Evolutionary conservation across 2,329 filamentous ascomycete genomes (phyloP), one percentile per base, ranked within the genome.

Genomic region (Sclerotinia trifoliorum): DNA sequence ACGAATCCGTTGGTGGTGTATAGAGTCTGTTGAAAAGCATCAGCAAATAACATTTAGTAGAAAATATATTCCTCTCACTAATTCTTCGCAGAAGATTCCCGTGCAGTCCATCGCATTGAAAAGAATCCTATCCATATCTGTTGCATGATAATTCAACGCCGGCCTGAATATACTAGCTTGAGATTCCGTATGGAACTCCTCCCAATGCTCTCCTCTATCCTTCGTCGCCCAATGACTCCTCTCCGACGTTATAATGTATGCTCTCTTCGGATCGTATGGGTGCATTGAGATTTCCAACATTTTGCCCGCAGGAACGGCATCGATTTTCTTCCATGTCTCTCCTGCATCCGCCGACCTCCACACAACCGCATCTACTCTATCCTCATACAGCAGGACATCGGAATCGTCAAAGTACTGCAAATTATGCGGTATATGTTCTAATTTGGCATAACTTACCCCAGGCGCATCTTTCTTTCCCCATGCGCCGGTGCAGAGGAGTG

Each of bases 341-440:
- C 95, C 96, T 51, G 91, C 93, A 80, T 98, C 88, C 58, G 84
- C 83, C 56, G 94, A 96, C 70, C 92, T 89, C 79, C 89, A 93
- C 64, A 96, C 83, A 71, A 87, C 87, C 69, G 85, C 83, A 52
- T 85, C 84, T 19, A 83, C 79, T 62, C 82, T 76, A 77, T 96
- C 91, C 74, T 90, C 88, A 77, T 93, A 88, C 57, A 98, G 80
- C 69, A 96, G 83, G 64, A 90, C 86, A 78, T 97, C 90, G 73
- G 92, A 94, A 78, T 94, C 92, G 76, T 95, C 90, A 77, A 99
- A 98, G 80, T 97, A 99, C 80, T 91, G 90, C 72, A 97, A 82
- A 77, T 88, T 88, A 66, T 81, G 78, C 0, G 93, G 91, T 66
- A 83, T 80, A 74, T 88, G 83, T 56, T 90, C 82, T 80, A 97